These are phyloP conservation scores for Tanozyma kutaoensis DNA, from an alignment of 805 yeast species.

Conservation along the genomic window DNA sequence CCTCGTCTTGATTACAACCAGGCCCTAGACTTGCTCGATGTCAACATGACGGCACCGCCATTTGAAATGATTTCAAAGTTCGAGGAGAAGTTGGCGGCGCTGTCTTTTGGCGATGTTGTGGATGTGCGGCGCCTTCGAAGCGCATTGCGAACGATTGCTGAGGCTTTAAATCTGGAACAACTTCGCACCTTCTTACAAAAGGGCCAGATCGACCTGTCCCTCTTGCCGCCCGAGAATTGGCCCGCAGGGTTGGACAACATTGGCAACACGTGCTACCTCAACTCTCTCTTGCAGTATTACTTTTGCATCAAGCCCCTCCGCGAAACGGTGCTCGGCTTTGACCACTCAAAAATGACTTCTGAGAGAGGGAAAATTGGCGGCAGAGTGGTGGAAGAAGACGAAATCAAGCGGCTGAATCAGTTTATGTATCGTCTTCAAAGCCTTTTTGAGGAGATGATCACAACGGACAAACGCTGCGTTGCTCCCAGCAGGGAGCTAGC, in stretches of 20 bases:
- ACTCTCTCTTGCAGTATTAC: constrained; percentile 82
- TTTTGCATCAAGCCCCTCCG: constrained; percentile 78
- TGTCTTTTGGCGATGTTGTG: constrained; percentile 10
- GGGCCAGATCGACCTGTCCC: constrained; percentile 48
- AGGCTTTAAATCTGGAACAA: constrained; percentile 37
- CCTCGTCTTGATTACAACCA: constrained; percentile 10
- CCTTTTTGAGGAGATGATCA: constrained; percentile 58
- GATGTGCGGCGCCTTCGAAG: constrained; percentile 44
- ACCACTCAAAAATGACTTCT: constrained; percentile 13
- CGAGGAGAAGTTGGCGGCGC: constrained; percentile 19
- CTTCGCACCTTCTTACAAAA: constrained; percentile 42
- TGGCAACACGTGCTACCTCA: constrained; percentile 84
- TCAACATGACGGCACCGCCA: constrained; percentile 39
- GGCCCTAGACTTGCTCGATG: constrained; percentile 37
- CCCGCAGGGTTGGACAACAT: constrained; percentile 91
- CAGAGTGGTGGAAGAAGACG: constrained; percentile 62
- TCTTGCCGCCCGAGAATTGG: constrained; percentile 52
- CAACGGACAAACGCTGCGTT: constrained; percentile 48
- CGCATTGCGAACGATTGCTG: constrained; percentile 45
- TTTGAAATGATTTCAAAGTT: constrained; percentile 40
- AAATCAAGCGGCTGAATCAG: constrained; percentile 69
- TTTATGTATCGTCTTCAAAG: constrained; percentile 63
- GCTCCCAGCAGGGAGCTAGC: constrained; percentile 79
- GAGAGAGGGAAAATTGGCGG: constrained; percentile 69
- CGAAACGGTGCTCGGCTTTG: constrained; percentile 45